Evolutionary conservation across 2,329 filamentous ascomycete species (phyloP), one percentile per base, ranked within the genome.

Genomic region (Alternaria infectoria): DNA sequence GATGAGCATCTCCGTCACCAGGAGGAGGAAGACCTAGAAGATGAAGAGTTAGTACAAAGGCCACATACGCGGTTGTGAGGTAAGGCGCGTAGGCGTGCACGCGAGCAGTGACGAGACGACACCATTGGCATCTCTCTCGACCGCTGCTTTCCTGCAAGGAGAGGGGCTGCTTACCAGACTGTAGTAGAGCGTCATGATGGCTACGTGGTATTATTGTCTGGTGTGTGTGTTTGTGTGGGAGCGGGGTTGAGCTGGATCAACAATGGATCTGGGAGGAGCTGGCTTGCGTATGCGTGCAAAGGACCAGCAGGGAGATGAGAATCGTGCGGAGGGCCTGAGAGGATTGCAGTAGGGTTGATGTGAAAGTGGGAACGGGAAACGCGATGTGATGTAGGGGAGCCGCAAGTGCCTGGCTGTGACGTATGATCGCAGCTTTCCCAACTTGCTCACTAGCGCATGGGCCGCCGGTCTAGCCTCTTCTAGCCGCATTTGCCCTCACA

Each of bases 1-100:
- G 74, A 96, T 84, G 65, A 83, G 84, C 91, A 96, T 95, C 89
- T 96, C 92, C 75, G 89, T 86, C 82, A 96, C 88, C 74, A 96
- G 86, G 74, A 95, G 88, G 79, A 91, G 81, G 83, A 96, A 96
- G 75, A 96, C 92, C 93, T 96, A 75, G 49, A 54, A 47, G 58
- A 61, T 28, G 70, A 46, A 23, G 67, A 65, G 73, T 79, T 69
- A 79, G 76, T 70, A 75, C 55, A 58, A 68, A 66, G 57, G 64
- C 63, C 66, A 65, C 54, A 61, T 70, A 23, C 56, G 26, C 45
- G 25, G 15, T 57, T 50, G 5, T 9, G 8, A 26, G 26, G 30
- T 26, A 36, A 40, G 36, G 36, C 36, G 50, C 19, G 36, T 19
- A 46, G 45, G 47, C 46, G 25, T 45, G 56, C 62, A 65, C 58